A percentile compares a stretch with the other conserved stretches of the same genome.
These are phyloP conservation scores for Cercospora sp. DNA, from an alignment of 2,329 filamentous ascomycete genomes.

Conservation along the genomic window DNA sequence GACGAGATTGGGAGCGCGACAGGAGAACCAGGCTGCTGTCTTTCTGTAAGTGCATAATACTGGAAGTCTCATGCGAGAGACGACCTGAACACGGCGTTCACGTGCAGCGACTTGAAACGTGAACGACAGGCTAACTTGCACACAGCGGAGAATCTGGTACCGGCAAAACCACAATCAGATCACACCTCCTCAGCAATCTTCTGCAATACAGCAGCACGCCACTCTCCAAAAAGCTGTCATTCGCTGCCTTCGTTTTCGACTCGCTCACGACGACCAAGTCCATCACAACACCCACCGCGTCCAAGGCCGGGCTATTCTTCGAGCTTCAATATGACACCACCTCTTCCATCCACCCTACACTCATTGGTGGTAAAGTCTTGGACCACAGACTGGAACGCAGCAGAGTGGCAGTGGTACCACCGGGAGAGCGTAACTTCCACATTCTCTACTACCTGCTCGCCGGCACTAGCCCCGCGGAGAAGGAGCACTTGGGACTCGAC, in stretches of 20 bases:
- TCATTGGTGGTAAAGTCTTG: constrained; percentile 91
- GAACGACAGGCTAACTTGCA: constrained; percentile 20
- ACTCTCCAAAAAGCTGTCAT: constrained; percentile 86
- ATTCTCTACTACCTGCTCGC: constrained; percentile 92
- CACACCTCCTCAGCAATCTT: constrained; percentile 81
- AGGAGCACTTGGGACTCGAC: constrained; percentile 74
- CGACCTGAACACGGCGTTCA: neutral
- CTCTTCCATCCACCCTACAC: constrained; percentile 75
- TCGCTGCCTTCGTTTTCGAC: constrained; percentile 94
- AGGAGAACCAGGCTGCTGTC: constrained; percentile 88
- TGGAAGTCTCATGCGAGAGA: neutral
- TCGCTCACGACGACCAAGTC: constrained; percentile 96
- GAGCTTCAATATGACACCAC: constrained; percentile 96
- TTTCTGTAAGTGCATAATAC: constrained; percentile 72
- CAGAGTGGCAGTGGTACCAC: constrained; percentile 86
- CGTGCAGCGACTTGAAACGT: neutral
- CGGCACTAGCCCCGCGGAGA: constrained; percentile 87
- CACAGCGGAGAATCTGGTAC: constrained; percentile 88
- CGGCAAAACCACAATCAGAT: constrained; percentile 91
- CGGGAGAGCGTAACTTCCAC: constrained; percentile 95
- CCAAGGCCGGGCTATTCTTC: constrained; percentile 91
- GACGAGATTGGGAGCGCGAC: constrained; percentile 78
- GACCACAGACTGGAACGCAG: constrained; percentile 92
- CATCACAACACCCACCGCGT: constrained; percentile 89
- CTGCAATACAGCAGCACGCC: constrained; percentile 90